Evolutionary conservation across 2,329 filamentous ascomycete species (phyloP).

Genomic region (Scleromitrula shiraiana): DNA sequence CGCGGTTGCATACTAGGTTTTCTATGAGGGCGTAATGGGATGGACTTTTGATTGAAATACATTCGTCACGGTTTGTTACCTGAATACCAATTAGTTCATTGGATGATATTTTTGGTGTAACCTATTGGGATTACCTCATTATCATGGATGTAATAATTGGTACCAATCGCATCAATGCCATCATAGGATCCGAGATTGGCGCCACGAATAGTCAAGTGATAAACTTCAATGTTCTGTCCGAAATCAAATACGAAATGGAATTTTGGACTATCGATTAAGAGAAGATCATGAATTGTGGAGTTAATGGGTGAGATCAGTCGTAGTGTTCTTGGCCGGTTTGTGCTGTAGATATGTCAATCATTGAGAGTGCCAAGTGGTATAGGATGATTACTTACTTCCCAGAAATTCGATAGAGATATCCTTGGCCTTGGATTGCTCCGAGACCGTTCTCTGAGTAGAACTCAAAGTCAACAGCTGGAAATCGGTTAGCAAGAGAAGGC

Average conservation of each 20-base stretch:
- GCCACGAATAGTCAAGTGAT: slow-evolving; percentile 33
- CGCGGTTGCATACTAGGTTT: slow-evolving; percentile 32
- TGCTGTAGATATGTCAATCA: slow-evolving; percentile 29
- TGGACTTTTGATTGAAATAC: slow-evolving; percentile 33
- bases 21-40: slow-evolving; percentile 31
- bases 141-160: slow-evolving; percentile 33
- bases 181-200: slow-evolving; percentile 32
- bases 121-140: slow-evolving; percentile 29
- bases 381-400: background rate
- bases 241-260: slow-evolving; percentile 33
- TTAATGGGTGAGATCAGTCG: slow-evolving; percentile 16
- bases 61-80: slow-evolving; percentile 32
- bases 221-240: slow-evolving; percentile 31
- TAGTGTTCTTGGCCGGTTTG: slow-evolving; percentile 20
- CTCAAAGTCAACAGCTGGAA: slow-evolving; percentile 41
- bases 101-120: too few relatives aligned
- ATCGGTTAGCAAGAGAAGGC: slow-evolving; percentile 21
- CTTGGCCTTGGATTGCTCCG: slow-evolving; percentile 45
- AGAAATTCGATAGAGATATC: slow-evolving; percentile 36
- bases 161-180: slow-evolving; percentile 31
- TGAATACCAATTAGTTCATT: too few relatives aligned
- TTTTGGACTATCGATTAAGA: slow-evolving; percentile 25
- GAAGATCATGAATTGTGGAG: slow-evolving; percentile 22
- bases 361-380: slow-evolving; percentile 26
- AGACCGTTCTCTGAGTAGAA: slow-evolving; percentile 43